Conservation (phyloP, 441 rosid species). For the Heliophila coronopifolia region DNA sequence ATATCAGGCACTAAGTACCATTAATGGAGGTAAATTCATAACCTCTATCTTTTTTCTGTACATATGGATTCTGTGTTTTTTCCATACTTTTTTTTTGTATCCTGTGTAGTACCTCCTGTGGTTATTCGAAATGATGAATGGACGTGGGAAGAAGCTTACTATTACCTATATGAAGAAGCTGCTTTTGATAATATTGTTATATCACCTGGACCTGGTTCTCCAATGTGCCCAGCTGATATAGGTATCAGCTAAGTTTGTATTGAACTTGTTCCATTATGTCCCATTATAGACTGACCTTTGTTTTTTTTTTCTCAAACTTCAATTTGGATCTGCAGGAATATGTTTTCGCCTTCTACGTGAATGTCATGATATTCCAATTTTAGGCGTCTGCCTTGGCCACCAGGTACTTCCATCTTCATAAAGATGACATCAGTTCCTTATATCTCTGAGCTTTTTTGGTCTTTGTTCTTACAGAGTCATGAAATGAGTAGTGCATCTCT, state of each 20-base stretch:
- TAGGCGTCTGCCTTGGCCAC: constrained; percentile 95
- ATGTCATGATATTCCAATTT: constrained; percentile 80
- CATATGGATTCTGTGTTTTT: background rate
- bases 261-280: background rate
- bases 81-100: constrained; percentile 1
- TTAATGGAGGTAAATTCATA: constrained; percentile 63
- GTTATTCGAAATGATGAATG: constrained; percentile 80
- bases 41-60: background rate
- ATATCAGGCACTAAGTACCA: constrained; percentile 66
- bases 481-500: background rate
- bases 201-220: constrained; percentile 98
- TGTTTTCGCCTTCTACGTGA: constrained; percentile 78
- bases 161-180: constrained; percentile 53
- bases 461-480: background rate
- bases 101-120: constrained; percentile 72
- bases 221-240: constrained; percentile 68
- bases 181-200: constrained; percentile 85
- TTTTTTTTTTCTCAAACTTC: constrained; percentile 6
- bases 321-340: constrained; percentile 55
- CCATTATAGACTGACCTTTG: constrained; percentile 1
- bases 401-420: constrained; percentile 45
- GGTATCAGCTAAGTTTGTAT: constrained; percentile 35
- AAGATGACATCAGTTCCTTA: background rate
- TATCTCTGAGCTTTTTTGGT: background rate
- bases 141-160: constrained; percentile 70